Conservation (phyloP, 2,329 filamentous ascomycete species). For the Curvularia verruculosa region DNA sequence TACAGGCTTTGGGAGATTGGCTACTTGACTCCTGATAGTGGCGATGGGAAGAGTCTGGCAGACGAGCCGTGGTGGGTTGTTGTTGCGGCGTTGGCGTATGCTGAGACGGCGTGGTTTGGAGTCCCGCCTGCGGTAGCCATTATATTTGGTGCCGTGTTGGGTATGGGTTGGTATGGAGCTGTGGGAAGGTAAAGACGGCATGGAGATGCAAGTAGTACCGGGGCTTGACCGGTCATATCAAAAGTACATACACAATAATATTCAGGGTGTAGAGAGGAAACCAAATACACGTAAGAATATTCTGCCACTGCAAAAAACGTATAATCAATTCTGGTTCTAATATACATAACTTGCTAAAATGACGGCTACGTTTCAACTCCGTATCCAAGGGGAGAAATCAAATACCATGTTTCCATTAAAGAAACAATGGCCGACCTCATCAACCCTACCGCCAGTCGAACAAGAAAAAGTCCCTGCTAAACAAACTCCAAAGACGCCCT, state of each 20-base stretch:
- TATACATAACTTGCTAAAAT: neutral
- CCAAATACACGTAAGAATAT: neutral
- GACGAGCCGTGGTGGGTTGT: constrained; percentile 55
- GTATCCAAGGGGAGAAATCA: neutral
- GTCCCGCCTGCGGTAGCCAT: constrained; percentile 50
- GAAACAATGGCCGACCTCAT: neutral
- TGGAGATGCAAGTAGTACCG: neutral
- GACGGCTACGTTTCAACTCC: neutral
- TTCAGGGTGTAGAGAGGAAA: neutral
- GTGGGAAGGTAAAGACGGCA: constrained; percentile 27
- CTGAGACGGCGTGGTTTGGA: constrained; percentile 50
- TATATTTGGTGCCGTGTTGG: constrained; percentile 48
- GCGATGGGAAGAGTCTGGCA: constrained; percentile 46
- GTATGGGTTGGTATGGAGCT: constrained; percentile 50
- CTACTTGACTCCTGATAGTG: constrained; percentile 48
- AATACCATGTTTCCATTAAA: neutral
- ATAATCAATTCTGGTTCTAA: neutral
- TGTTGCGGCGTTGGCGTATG: constrained; percentile 51
- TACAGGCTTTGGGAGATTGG: constrained; percentile 55
- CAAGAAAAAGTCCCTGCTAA: no score
- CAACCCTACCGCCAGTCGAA: neutral
- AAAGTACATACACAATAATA: neutral
- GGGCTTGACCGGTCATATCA: neutral
- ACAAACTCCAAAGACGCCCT: no score
- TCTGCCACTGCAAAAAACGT: neutral